A percentile compares a stretch with the other conserved stretches of the same genome.
phyloP scores from a whole-genome alignment of 2,329 filamentous ascomycete species.

The Trichoderma sp. region DNA sequence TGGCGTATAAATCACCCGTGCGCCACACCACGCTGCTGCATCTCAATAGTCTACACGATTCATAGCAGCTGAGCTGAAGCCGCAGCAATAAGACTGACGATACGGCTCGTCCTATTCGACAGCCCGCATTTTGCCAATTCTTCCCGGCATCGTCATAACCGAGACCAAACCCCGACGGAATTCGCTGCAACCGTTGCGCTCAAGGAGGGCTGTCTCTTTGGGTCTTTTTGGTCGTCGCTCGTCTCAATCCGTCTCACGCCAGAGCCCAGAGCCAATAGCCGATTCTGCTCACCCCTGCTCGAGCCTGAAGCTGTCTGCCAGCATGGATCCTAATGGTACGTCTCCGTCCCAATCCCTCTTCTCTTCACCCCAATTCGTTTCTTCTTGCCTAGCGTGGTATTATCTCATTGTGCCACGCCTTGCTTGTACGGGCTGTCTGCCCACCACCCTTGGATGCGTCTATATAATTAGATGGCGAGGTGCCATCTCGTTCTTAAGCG shows the following conservation, averaged over 20 bases:
- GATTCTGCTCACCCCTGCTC: neutral
- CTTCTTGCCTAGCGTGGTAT: neutral
- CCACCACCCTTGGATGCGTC: neutral
- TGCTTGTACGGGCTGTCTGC: neutral
- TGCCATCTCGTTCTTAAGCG: neutral
- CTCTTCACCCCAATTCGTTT: neutral
- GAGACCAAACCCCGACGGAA: constrained; percentile 2
- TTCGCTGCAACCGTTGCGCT: neutral
- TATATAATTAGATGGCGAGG: neutral
- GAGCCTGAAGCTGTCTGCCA: neutral
- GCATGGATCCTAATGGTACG: constrained; percentile 15
- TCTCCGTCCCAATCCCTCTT: neutral
- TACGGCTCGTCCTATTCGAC: neutral
- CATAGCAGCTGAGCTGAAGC: neutral
- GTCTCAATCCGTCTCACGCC: neutral
- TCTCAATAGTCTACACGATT: neutral
- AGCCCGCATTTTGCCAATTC: neutral
- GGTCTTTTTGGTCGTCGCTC: neutral
- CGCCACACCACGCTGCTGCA: neutral
- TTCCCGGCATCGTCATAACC: neutral
- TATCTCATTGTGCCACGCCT: neutral
- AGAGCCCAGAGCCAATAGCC: neutral
- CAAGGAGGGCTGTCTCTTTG: neutral
- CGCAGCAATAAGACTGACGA: neutral
- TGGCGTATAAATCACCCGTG: neutral